Evolutionary conservation across 192 early-diverging fungal genomes (phyloP).

Genomic region (Mortierella claussenii): DNA sequence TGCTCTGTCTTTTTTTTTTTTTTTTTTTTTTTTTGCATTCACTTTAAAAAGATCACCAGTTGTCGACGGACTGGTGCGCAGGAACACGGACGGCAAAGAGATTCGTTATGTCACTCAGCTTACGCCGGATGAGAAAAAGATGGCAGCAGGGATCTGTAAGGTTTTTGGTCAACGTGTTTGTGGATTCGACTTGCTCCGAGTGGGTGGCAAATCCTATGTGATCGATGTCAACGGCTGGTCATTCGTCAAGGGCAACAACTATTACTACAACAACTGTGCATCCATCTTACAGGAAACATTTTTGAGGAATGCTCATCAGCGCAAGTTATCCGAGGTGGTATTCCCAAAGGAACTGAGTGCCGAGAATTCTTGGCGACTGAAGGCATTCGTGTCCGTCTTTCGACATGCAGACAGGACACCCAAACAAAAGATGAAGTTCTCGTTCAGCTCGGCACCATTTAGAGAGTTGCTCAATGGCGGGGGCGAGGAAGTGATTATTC

Average conservation of each 20-base stretch:
- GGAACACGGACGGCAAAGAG: constrained; percentile 98
- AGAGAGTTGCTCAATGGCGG: constrained; percentile 73
- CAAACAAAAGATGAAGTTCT: constrained; percentile 97
- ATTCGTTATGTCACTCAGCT: constrained; percentile 91
- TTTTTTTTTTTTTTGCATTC: too few relatives aligned
- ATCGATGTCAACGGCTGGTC: constrained; percentile 99
- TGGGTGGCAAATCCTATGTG: constrained; percentile 84
- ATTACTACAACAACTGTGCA: constrained; percentile 92
- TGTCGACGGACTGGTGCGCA: constrained; percentile 93
- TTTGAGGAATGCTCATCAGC: constrained; percentile 69
- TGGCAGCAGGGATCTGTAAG: constrained; percentile 74
- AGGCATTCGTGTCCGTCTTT: constrained; percentile 92
- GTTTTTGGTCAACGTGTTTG: constrained; percentile 96
- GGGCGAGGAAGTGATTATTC: constrained; percentile 83
- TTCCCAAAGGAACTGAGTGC: constrained; percentile 69
- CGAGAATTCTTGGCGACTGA: constrained; percentile 91
- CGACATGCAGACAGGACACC: constrained; percentile 97
- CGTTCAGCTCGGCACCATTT: constrained; percentile 77
- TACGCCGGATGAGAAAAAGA: constrained; percentile 80
- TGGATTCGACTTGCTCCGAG: constrained; percentile 93
- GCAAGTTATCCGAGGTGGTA: constrained; percentile 62
- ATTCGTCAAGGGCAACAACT: constrained; percentile 96
- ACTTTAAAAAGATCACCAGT: constrained; percentile 95
- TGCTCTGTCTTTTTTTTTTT: too few relatives aligned
- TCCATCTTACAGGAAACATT: constrained; percentile 81